Conservation (phyloP, 495 filamentous ascomycete genomes). For the Podospora fimiseda region DNA sequence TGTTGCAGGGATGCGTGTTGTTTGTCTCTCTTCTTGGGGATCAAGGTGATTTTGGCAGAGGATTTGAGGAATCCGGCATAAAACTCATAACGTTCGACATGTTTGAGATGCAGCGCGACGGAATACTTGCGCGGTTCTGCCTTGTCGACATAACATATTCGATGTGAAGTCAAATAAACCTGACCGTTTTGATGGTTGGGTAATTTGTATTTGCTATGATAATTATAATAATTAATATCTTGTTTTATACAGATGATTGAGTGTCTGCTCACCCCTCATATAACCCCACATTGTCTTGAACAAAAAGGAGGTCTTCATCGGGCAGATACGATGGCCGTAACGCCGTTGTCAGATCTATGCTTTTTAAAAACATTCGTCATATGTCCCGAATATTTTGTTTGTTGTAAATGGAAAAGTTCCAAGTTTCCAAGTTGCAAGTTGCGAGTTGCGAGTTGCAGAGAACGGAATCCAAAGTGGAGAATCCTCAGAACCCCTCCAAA, state of each 20-base stretch:
- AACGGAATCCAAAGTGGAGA: too few relatives aligned
- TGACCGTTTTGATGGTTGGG: conserved; percentile 92
- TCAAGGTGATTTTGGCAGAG: conserved; percentile 84
- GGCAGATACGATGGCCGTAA: conserved; percentile 83
- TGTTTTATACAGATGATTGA: not conserved
- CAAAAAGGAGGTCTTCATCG: conserved; percentile 86
- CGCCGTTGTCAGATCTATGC: conserved; percentile 89
- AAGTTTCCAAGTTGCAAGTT: too few relatives aligned
- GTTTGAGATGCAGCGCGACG: conserved; percentile 79
- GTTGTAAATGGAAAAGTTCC: too few relatives aligned
- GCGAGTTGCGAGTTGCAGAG: too few relatives aligned
- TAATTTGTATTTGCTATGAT: conserved; percentile 80
- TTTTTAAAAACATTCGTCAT: conserved; percentile 92
- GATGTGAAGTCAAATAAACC: conserved; percentile 91
- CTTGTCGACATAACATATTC: conserved; percentile 90
- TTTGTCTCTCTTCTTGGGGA: conserved; percentile 68
- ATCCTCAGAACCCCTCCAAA: too few relatives aligned
- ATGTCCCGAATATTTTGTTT: conserved; percentile 20
- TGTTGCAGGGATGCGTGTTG: conserved; percentile 48
- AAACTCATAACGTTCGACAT: conserved; percentile 84
- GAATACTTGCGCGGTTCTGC: conserved; percentile 80
- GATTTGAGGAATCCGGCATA: conserved; percentile 94
- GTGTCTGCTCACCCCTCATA: conserved; percentile 80
- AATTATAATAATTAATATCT: conserved; percentile 9
- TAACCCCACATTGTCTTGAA: conserved; percentile 92